These are phyloP conservation scores for Syzygium oleosum DNA, from an alignment of 345 rosid genomes.

Conservation along the genomic window DNA sequence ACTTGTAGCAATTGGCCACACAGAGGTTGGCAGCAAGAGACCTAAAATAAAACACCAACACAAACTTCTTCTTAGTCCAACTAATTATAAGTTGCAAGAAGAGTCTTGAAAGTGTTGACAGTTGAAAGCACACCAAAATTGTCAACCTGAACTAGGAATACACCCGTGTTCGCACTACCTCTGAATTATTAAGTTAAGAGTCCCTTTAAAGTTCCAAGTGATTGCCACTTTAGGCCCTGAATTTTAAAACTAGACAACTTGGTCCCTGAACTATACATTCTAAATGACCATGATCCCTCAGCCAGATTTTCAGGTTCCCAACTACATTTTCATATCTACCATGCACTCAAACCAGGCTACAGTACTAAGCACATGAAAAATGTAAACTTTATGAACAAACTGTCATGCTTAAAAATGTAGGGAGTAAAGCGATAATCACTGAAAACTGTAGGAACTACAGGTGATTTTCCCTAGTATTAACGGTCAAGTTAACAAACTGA, in stretches of 20 bases:
- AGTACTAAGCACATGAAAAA: background rate
- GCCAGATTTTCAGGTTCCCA: background rate
- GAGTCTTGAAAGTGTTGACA: no score
- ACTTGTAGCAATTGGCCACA: conserved; percentile 87
- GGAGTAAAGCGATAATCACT: background rate
- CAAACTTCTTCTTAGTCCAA: background rate
- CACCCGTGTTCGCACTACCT: no score
- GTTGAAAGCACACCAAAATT: no score
- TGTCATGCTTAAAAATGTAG: background rate
- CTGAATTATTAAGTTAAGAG: background rate
- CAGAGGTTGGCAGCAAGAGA: conserved; percentile 80
- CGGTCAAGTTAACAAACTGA: background rate
- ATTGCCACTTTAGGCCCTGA: background rate
- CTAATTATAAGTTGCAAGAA: background rate
- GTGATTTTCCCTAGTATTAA: background rate
- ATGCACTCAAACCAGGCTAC: background rate
- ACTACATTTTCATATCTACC: background rate
- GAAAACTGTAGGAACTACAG: background rate
- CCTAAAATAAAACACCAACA: conserved; percentile 18
- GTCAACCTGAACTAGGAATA: no score
- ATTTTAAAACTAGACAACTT: background rate
- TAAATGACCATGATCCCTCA: background rate
- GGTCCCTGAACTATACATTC: background rate
- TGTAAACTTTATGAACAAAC: background rate
- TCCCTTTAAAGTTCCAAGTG: background rate